Base-by-base conservation (phyloP, 495 filamentous ascomycete species). In the Terfezia claveryi region DNA sequence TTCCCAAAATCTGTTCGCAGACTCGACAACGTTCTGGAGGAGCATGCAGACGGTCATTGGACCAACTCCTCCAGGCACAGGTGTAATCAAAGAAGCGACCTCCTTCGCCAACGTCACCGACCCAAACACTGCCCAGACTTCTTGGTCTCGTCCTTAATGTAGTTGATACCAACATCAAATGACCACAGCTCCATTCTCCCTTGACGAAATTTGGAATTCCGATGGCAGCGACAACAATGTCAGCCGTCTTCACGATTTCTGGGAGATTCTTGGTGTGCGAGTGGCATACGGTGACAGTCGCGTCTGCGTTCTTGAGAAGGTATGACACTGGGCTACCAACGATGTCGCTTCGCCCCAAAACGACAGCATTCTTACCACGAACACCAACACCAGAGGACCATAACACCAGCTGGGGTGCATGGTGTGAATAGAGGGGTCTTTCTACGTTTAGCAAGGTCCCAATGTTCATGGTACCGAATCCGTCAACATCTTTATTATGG, bases 31-130 rank as follows among this genome's bases (percentile, higher is more conserved):
- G 65, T 98, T 98, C 68, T 94, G 81, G 57, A 98, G 67, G 16
- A 98, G 75, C 83, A 96, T 96, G 37, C 91, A 91, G 53, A 98
- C 87, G 11, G 91, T 98, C 88, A 96, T 96, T 38, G 91, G 91
- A 4, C 91, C 91, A 56, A 96, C 91, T 64, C 91, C 91, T 56
- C 91, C 91, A 1, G 92, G 91, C 37, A 98, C 91, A 2, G 91
- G 91, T 1, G 92, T 98, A 62, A 98, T 96, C 58, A 82, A 78
- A n/a, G 87, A 94, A 20, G 87, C 91, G 50, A 94, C 82, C 62
- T 91, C 73, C 16, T 75, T 76, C 41, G 56, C 96, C 85, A 16
- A 98, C 91, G 68, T 98, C 91, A 38, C 91, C 91, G 14, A 95
- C 91, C n/a, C n/a, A 96, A 75, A 57, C 87, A 78, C 67, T 87